Percentiles rank a stretch among this genome's conserved stretches.
Evolutionary conservation across 495 filamentous ascomycete species (phyloP).

Genomic region (Hypomontagnella monticulosa): DNA sequence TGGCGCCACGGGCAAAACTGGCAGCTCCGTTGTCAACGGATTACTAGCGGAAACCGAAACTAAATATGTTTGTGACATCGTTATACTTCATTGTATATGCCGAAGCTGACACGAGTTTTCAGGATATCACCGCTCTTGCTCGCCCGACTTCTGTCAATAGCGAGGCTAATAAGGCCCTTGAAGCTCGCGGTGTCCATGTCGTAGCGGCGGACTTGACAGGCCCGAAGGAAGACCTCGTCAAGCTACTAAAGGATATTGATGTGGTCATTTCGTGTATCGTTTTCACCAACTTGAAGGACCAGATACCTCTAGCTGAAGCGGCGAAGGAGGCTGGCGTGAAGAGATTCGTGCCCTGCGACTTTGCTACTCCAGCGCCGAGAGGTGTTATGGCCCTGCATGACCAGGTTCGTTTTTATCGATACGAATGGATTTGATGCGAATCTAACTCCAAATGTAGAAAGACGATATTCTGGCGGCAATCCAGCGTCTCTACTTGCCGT

Average conservation of each 20-base stretch:
- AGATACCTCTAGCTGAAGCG: conserved; percentile 64
- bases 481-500: conserved; percentile 62
- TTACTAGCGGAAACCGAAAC: conserved; percentile 35
- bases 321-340: conserved; percentile 65
- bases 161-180: conserved; percentile 54
- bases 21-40: conserved; percentile 43
- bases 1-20: conserved; percentile 50
- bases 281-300: conserved; percentile 56
- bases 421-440: not conserved
- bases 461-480: conserved; percentile 65
- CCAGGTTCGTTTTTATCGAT: conserved; percentile 48
- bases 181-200: conserved; percentile 58
- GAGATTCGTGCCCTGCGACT: conserved; percentile 68
- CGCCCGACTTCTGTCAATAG: conserved; percentile 61
- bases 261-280: conserved; percentile 60
- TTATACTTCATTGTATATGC: not conserved
- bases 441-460: conserved; percentile 53
- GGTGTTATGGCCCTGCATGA: conserved; percentile 60
- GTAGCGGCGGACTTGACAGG: conserved; percentile 58
- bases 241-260: conserved; percentile 56
- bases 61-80: conserved; percentile 33
- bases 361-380: conserved; percentile 59
- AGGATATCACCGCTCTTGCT: conserved; percentile 63
- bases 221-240: conserved; percentile 57
- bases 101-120: not conserved